A percentile compares a stretch with the other conserved stretches of the same genome.
Evolutionary conservation across 306 rosid genomes (phyloP).

Genomic region (Dryas drummondii): DNA sequence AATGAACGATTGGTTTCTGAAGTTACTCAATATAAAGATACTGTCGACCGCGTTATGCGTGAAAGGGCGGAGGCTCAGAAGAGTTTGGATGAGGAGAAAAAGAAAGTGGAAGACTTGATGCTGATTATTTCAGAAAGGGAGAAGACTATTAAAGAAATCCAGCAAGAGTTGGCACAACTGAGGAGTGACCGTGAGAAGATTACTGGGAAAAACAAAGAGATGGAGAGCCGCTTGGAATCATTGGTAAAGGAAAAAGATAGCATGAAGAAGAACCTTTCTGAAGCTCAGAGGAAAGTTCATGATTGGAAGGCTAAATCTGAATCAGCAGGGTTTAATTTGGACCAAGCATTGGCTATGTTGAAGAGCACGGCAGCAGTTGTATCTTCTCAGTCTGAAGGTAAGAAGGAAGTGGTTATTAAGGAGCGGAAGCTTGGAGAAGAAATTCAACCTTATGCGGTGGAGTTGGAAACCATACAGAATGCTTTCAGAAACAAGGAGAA

Average conservation of each 20-base stretch:
- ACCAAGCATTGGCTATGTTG: slow-evolving; percentile 51
- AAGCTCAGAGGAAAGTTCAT: slow-evolving; percentile 22
- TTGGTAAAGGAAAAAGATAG: slow-evolving; percentile 48
- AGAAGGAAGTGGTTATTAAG: slow-evolving; percentile 34
- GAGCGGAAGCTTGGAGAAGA: slow-evolving; percentile 48
- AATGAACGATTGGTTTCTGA: slow-evolving; percentile 37
- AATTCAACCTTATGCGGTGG: slow-evolving; percentile 36
- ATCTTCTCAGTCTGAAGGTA: slow-evolving; percentile 25
- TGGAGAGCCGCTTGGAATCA: slow-evolving; percentile 31
- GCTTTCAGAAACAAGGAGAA: slow-evolving; percentile 66
- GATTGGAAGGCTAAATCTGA: slow-evolving; percentile 51
- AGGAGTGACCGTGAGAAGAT: slow-evolving; percentile 35
- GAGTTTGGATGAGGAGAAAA: slow-evolving; percentile 46
- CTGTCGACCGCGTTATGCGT: slow-evolving; percentile 19
- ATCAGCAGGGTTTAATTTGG: slow-evolving; percentile 29
- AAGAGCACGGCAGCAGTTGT: slow-evolving; percentile 51
- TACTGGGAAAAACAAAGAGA: slow-evolving; percentile 28
- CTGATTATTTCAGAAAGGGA: slow-evolving; percentile 34
- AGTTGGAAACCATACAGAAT: slow-evolving; percentile 58
- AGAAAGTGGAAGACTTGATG: slow-evolving; percentile 39
- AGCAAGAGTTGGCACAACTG: slow-evolving; percentile 29
- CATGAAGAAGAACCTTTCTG: slow-evolving; percentile 34
- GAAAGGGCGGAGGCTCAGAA: slow-evolving; percentile 33
- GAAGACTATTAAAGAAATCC: slow-evolving; percentile 34
- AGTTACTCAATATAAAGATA: slow-evolving; percentile 24